These are phyloP conservation scores for Glaciozyma martinii DNA, from an alignment of 768 basidiomycete genomes.

Conservation along the genomic window DNA sequence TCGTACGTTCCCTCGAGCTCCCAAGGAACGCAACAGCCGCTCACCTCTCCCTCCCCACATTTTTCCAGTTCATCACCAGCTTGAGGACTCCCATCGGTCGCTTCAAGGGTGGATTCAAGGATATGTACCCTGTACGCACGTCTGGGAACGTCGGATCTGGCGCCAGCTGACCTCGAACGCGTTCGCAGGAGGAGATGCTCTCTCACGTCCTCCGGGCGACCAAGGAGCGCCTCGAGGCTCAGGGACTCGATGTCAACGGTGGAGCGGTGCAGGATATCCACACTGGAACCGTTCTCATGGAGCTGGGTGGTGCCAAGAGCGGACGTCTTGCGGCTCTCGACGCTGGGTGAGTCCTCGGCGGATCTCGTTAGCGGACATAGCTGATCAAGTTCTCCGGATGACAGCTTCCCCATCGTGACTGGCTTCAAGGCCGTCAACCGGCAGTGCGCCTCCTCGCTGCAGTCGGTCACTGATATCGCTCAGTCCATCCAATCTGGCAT, in stretches of 20 bases:
- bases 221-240: constrained; percentile 17
- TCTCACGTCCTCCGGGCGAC: constrained; percentile 26
- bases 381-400: constrained; percentile 1
- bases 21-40: not conserved
- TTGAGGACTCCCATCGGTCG: constrained; percentile 88
- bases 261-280: constrained; percentile 38
- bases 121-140: constrained; percentile 43
- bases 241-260: constrained; percentile 30
- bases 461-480: constrained; percentile 40
- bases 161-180: not conserved
- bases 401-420: constrained; percentile 39
- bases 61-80: constrained; percentile 54
- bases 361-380: too few species aligned
- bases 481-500: constrained; percentile 40
- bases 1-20: not conserved
- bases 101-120: constrained; percentile 78
- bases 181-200: constrained; percentile 20
- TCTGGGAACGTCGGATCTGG: not conserved
- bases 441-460: constrained; percentile 43
- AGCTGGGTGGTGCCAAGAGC: constrained; percentile 38
- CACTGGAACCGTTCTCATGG: constrained; percentile 43
- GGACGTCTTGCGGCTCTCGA: constrained; percentile 42
- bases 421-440: constrained; percentile 44
- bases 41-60: not conserved
- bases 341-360: constrained; percentile 24